These are phyloP conservation scores for Sporothrix schenckii DNA, from an alignment of 2,329 filamentous ascomycete genomes.

Conservation along the genomic window DNA sequence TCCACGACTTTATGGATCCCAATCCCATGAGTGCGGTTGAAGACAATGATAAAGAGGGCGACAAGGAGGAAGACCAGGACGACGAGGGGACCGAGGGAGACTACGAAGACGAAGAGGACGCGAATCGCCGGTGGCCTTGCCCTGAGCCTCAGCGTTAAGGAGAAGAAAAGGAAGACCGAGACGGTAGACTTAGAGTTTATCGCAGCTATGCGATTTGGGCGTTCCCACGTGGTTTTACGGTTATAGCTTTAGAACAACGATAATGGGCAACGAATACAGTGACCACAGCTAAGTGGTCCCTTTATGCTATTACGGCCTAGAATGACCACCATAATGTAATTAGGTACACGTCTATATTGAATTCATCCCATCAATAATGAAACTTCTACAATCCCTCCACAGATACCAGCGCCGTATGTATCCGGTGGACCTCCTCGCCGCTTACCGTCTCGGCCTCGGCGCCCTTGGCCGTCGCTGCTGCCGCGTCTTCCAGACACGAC, in stretches of 20 bases:
- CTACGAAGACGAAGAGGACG: neutral
- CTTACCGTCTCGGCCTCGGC: constrained; percentile 38
- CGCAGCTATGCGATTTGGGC: neutral
- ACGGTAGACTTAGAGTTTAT: neutral
- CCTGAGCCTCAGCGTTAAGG: neutral
- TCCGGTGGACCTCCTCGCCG: constrained; percentile 38
- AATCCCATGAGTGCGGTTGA: neutral
- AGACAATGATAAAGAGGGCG: neutral
- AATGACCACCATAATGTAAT: neutral
- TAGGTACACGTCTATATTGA: neutral
- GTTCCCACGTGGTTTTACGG: neutral
- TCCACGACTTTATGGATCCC: constrained; percentile 2
- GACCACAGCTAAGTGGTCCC: neutral
- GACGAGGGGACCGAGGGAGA: neutral
- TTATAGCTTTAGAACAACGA: neutral
- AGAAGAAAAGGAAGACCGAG: neutral
- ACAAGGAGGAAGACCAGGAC: neutral
- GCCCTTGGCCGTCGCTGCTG: constrained; percentile 5
- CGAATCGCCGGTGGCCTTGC: constrained; percentile 6
- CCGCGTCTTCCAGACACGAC: constrained; percentile 45
- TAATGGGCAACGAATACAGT: neutral
- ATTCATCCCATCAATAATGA: neutral
- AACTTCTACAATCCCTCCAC: neutral
- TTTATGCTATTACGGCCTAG: neutral
- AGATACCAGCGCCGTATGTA: constrained; percentile 13